phyloP scores from a whole-genome alignment of 2,329 filamentous ascomycete species.

The Bipolaris sorokiniana region DNA sequence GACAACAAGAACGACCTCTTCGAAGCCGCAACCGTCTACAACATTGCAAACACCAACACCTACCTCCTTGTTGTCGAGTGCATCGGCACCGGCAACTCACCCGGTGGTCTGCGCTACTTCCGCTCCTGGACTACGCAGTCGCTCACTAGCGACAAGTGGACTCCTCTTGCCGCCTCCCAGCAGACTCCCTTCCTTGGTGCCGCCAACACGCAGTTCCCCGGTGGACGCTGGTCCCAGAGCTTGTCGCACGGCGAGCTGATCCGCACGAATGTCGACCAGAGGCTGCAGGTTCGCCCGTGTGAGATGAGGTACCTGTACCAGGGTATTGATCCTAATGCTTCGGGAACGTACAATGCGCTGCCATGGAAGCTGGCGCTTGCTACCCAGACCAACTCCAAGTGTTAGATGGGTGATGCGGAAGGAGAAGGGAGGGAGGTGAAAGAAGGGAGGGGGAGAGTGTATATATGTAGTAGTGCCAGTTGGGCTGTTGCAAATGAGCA shows the following conservation, averaged over 20 bases:
- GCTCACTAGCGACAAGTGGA: constrained; percentile 44
- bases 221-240: constrained; percentile 47
- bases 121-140: constrained; percentile 48
- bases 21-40: constrained; percentile 50
- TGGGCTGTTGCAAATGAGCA: too few relatives aligned
- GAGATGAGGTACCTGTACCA: constrained; percentile 50
- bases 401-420: background rate
- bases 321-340: constrained; percentile 44
- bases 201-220: constrained; percentile 48
- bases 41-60: constrained; percentile 30
- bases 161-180: constrained; percentile 44
- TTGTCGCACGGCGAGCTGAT: constrained; percentile 49
- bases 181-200: constrained; percentile 48
- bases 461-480: too few relatives aligned
- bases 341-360: constrained; percentile 45
- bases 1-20: constrained; percentile 41
- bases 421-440: background rate
- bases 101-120: constrained; percentile 47
- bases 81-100: constrained; percentile 37
- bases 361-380: constrained; percentile 49
- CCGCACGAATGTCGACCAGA: constrained; percentile 48
- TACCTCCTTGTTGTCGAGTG: constrained; percentile 52
- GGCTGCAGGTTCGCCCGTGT: constrained; percentile 44
- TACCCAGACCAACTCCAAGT: constrained; percentile 25
- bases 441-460: background rate